A percentile compares a stretch with the other conserved stretches of the same genome.
Conservation (phyloP, 1,284 basidiomycete genomes). For the Puccinia polysora region DNA sequence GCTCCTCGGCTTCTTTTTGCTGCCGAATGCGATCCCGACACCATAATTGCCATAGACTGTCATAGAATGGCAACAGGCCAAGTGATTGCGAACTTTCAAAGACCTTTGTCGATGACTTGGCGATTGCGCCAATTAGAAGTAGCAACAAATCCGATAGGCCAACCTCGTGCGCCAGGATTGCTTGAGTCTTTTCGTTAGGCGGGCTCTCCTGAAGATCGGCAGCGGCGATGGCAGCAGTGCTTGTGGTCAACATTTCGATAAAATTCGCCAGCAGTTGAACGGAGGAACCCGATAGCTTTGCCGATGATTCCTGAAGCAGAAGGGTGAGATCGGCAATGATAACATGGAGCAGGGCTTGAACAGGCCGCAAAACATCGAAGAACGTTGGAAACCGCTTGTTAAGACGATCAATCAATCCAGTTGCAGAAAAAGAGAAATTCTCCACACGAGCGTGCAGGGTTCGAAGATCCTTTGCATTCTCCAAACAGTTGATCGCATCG, state of each 20-base stretch:
- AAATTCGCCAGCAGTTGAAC: not conserved
- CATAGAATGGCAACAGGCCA: constrained; percentile 56
- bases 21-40: constrained; percentile 70
- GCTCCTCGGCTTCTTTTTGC: constrained; percentile 63
- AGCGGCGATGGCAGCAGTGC: constrained; percentile 19
- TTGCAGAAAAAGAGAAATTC: constrained; percentile 36
- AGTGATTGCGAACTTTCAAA: constrained; percentile 55
- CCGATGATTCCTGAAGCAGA: constrained; percentile 5
- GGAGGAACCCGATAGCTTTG: not conserved
- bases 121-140: constrained; percentile 59
- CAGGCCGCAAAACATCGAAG: constrained; percentile 32
- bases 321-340: constrained; percentile 28
- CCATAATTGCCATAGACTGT: constrained; percentile 75
- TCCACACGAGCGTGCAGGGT: constrained; percentile 24
- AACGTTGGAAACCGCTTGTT: constrained; percentile 26
- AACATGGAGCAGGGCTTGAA: constrained; percentile 27
- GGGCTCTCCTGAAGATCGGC: constrained; percentile 16
- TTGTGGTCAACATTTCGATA: not conserved
- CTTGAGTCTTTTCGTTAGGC: not conserved
- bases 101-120: constrained; percentile 48
- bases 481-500: not conserved
- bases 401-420: constrained; percentile 30
- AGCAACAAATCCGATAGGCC: constrained; percentile 53
- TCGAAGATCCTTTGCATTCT: not conserved
- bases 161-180: constrained; percentile 12